A percentile compares a stretch with the other conserved stretches of the same genome.
Evolutionary conservation across 2,329 filamentous ascomycete genomes (phyloP).

Genomic region (Teratosphaeria viscida): DNA sequence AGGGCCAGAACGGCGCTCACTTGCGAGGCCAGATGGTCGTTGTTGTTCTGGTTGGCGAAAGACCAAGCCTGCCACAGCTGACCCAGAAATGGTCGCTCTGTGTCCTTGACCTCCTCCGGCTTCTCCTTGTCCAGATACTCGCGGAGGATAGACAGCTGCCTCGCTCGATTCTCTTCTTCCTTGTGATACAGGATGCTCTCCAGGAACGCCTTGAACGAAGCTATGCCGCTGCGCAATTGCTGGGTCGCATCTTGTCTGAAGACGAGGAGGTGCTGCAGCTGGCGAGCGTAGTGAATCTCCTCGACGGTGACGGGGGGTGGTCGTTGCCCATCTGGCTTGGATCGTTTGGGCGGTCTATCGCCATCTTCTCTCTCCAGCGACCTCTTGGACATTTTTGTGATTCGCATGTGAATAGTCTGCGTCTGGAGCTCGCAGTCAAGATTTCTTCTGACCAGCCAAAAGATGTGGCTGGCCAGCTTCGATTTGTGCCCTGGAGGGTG

Average conservation of each 20-base stretch:
- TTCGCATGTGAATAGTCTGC: neutral
- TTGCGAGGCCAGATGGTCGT: constrained; percentile 70
- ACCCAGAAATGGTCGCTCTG: constrained; percentile 54
- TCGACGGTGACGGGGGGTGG: constrained; percentile 43
- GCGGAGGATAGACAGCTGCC: constrained; percentile 49
- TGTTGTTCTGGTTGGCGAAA: constrained; percentile 67
- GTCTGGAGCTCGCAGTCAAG: neutral
- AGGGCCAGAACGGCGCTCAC: constrained; percentile 72
- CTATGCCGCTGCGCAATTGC: constrained; percentile 57
- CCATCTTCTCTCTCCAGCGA: constrained; percentile 11
- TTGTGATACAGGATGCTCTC: constrained; percentile 50
- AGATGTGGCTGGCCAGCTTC: neutral
- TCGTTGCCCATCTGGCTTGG: constrained; percentile 11
- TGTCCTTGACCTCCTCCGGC: constrained; percentile 39
- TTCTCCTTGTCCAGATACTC: constrained; percentile 52
- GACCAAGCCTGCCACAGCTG: constrained; percentile 85
- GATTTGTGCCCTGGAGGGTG: neutral
- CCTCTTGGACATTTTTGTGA: constrained; percentile 20
- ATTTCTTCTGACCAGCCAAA: neutral
- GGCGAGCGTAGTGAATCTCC: constrained; percentile 52
- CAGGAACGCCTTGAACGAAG: constrained; percentile 61
- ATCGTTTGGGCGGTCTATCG: constrained; percentile 22
- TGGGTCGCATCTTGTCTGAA: constrained; percentile 59
- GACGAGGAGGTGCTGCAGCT: constrained; percentile 57
- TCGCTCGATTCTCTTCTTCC: constrained; percentile 39